Percentiles rank a stretch among this genome's conserved stretches.
Evolutionary conservation across 148 eudicot genomes (phyloP).

Genomic region (Fagopyrum esculentum): DNA sequence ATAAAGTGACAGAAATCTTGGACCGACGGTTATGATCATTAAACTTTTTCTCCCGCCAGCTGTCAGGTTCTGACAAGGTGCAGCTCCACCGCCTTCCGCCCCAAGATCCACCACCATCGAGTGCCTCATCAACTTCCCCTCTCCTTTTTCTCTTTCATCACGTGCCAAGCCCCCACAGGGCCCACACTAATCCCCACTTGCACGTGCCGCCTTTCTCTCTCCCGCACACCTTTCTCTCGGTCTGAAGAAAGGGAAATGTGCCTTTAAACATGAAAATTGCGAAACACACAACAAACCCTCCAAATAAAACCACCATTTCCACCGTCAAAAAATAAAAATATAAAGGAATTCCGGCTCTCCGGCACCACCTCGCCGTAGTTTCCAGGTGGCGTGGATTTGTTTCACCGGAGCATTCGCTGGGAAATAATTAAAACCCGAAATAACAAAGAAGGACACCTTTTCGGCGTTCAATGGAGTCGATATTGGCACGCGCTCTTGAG

Average conservation of each 20-base stretch:
- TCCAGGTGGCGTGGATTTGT: background rate
- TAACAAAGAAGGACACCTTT: background rate
- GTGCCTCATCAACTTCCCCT: slow-evolving; percentile 5
- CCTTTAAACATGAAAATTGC: background rate
- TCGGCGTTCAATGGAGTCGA: slow-evolving; percentile 67
- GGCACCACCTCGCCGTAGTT: background rate
- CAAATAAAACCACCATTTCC: background rate
- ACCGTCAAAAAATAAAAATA: background rate
- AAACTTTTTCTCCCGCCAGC: slow-evolving; percentile 5
- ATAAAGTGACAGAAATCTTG: background rate
- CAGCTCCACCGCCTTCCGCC: background rate
- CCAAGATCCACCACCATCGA: slow-evolving; percentile 2
- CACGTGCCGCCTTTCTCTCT: slow-evolving; percentile 9
- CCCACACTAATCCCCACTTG: background rate
- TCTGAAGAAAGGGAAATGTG: background rate
- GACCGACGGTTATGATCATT: background rate
- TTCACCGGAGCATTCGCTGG: background rate
- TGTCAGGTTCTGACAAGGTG: slow-evolving; percentile 5
- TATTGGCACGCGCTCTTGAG: slow-evolving; percentile 74
- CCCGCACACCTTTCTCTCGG: slow-evolving; percentile 3
- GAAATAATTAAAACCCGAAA: background rate
- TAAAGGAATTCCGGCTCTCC: background rate
- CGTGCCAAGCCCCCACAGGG: background rate
- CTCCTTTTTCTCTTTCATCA: slow-evolving; percentile 4
- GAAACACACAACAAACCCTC: background rate